phyloP scores from a whole-genome alignment of 2,329 filamentous ascomycete species.

The Colletotrichum kahawae region DNA sequence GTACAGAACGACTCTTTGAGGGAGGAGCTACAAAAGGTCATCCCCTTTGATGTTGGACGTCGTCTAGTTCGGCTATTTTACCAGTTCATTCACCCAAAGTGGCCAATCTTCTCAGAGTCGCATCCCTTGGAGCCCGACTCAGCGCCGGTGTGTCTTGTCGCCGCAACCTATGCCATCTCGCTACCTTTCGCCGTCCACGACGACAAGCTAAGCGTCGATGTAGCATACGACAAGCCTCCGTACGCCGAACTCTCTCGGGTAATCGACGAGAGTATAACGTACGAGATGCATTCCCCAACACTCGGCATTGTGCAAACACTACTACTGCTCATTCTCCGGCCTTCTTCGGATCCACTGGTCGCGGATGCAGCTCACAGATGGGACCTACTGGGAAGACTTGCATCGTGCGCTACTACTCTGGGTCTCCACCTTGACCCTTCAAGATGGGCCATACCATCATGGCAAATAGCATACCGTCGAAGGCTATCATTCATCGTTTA shows the following conservation, averaged over 20 bases:
- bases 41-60: background rate
- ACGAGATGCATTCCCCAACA: conserved; percentile 23
- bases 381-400: conserved; percentile 17
- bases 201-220: conserved; percentile 25
- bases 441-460: conserved; percentile 17
- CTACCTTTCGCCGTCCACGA: conserved; percentile 25
- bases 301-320: conserved; percentile 6
- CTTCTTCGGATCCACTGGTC: conserved; percentile 23
- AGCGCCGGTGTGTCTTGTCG: conserved; percentile 2
- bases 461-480: conserved; percentile 16
- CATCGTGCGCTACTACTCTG: conserved; percentile 20
- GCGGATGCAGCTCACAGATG: conserved; percentile 22
- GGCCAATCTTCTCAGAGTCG: background rate
- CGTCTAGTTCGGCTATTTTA: background rate
- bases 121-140: background rate
- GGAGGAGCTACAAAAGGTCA: background rate
- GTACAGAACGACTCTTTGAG: background rate
- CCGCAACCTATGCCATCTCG: conserved; percentile 23
- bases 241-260: conserved; percentile 19
- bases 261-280: conserved; percentile 14
- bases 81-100: background rate
- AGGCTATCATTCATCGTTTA: conserved; percentile 23
- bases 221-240: conserved; percentile 25
- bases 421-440: conserved; percentile 23
- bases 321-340: background rate